Conservation (phyloP, 2,329 filamentous ascomycete genomes). For the Alternaria angustiovoidea region DNA sequence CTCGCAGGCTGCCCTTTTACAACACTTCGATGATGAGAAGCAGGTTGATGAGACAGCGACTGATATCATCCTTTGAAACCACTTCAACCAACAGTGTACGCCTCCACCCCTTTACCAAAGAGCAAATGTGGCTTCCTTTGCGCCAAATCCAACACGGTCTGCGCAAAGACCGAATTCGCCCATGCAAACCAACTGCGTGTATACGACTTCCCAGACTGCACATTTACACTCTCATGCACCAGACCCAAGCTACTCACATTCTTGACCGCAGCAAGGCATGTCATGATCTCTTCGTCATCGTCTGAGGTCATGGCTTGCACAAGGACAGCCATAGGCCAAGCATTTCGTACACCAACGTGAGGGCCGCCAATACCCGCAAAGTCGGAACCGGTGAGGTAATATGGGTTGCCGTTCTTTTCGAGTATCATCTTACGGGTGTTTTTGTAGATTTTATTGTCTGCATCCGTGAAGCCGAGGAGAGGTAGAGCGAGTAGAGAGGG, state of each 20-base stretch:
- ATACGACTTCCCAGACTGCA: conserved; percentile 3
- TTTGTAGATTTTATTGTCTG: conserved; percentile 75
- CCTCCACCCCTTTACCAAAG: conserved; percentile 70
- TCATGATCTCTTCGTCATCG: conserved; percentile 80
- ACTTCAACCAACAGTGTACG: conserved; percentile 31
- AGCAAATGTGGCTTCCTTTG: conserved; percentile 87
- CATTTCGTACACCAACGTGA: conserved; percentile 83
- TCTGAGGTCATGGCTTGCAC: conserved; percentile 90
- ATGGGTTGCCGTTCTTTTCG: conserved; percentile 80
- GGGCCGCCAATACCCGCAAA: conserved; percentile 91
- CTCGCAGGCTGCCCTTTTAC: not conserved
- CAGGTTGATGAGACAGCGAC: not conserved
- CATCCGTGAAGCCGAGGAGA: conserved; percentile 75
- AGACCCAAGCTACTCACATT: conserved; percentile 77
- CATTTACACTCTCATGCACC: conserved; percentile 82
- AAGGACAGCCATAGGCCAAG: conserved; percentile 96
- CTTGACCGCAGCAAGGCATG: conserved; percentile 77
- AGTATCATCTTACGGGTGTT: conserved; percentile 89
- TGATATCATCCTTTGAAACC: not conserved
- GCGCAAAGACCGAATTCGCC: conserved; percentile 96
- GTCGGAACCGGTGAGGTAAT: conserved; percentile 77
- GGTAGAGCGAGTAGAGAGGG: conserved; percentile 82
- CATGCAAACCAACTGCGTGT: conserved; percentile 90
- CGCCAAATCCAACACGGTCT: conserved; percentile 88
- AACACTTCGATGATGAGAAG: not conserved